These are phyloP conservation scores for Backusella parvicylindrica DNA, from an alignment of 192 early-diverging fungal species.

Conservation along the genomic window DNA sequence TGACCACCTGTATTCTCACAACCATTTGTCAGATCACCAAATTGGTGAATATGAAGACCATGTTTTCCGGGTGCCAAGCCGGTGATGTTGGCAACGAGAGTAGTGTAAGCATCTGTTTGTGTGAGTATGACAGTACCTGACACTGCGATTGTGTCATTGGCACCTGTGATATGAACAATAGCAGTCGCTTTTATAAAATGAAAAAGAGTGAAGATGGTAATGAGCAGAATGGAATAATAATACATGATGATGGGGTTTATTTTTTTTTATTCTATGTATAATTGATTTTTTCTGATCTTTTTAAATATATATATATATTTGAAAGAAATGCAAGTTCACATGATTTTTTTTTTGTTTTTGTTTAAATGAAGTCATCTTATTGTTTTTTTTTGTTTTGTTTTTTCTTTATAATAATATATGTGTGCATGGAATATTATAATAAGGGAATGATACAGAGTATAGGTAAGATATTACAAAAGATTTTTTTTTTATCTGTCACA, in stretches of 20 bases:
- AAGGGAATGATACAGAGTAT: neutral
- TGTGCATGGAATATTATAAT: neutral
- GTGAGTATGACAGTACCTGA: constrained; percentile 64
- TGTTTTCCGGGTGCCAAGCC: constrained; percentile 68
- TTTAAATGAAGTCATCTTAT: too few species aligned
- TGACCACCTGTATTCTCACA: constrained; percentile 79
- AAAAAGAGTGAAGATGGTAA: constrained; percentile 53
- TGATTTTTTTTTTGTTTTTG: too few species aligned
- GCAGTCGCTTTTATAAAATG: constrained; percentile 54
- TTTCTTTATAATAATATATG: neutral
- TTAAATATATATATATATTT: neutral
- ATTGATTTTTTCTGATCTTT: neutral
- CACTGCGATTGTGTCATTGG: constrained; percentile 42
- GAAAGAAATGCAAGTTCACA: neutral
- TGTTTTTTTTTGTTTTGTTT: neutral
- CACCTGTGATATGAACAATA: constrained; percentile 58
- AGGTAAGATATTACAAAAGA: neutral
- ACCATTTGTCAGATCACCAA: constrained; percentile 68
- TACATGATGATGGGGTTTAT: neutral
- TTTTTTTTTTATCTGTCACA: constrained; percentile 43
- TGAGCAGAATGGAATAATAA: neutral
- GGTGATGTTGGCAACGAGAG: constrained; percentile 50
- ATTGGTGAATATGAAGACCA: constrained; percentile 86
- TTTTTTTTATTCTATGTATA: neutral
- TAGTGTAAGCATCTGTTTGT: constrained; percentile 51